Base-by-base conservation (phyloP, 371 early-diverging fungal species). In the Saksenaea vasiformis region DNA sequence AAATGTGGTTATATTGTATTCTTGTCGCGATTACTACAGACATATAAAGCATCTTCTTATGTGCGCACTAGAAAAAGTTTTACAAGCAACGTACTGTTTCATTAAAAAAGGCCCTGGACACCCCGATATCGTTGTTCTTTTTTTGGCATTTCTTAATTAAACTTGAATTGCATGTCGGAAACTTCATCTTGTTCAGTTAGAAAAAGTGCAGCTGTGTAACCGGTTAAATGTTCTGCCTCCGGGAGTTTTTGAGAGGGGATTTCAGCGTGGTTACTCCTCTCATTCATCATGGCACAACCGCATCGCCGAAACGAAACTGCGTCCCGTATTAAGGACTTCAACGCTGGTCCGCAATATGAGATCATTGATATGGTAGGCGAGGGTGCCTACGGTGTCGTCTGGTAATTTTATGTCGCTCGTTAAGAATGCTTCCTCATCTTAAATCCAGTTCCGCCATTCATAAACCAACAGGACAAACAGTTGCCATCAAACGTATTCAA, bases 401-500 rank as follows among this genome's bases (percentile, higher is more conserved):
- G 89, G 89, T 75, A 84, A 68, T 13, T n/a, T 41, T 31, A 43
- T 51, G 22, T 24, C 44, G 34, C 92, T 92, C 43, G 74, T 90
- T 68, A 91, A 91, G 17, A 69, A 69, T 53, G 37, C 15, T 36
- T n/a, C 22, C 43, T 17, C 17, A 13, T 58, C 53, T 53, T 17
- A 34, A 14, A 7, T 56, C 5, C 79, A 93, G 93, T 62, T 90
- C 92, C 58, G 93, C 93, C 47, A 84, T 89, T 54, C 89, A 94
- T 74, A 87, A 87, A 57, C 89, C 91, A 39, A 91, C 93, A 14
- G 93, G 94, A 8, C 92, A 93, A 74, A 90, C 89, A 66, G 95
- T 96, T 1, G 96, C 97, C 71, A 94, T 96, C 73, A 96, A 96
- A 72, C 93, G 93, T 78, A 92, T 95, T 47, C 88, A 89, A 14